Base-by-base conservation (phyloP, 768 basidiomycete genomes). In the Pulveroboletus ravenelii region DNA sequence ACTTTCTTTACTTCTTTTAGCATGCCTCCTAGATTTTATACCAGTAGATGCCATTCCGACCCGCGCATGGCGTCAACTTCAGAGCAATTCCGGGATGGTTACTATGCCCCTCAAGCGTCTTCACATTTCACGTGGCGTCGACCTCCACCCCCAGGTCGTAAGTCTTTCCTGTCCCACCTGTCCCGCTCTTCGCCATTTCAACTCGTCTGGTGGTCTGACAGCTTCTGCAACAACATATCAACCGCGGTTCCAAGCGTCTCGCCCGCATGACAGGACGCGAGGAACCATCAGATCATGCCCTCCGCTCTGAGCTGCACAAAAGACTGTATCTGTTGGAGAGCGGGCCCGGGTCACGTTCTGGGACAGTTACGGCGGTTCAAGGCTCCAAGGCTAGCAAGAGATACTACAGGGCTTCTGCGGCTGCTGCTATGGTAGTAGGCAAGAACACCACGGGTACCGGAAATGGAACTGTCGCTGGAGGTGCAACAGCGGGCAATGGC, bases 191-290 rank as follows among this genome's bases (percentile, higher is more conserved):
- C 1, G 27, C 25, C 8, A 5, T 10, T 31, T 10, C 34, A 17
- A 41, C 47, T 39, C 14, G 17, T 13, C 13, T 40, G 17, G 35
- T 27, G 46, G 31, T 51, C 17, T 39, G 29, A 17, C 32, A 90
- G 88, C 65, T 77, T 40, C 67, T 83, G 31, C 86, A 89, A 65
- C 87, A 85, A 66, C 75, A 82, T 59, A 77, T 85, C 54, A 89
- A 88, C 66, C 82, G 80, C 44, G 74, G 77, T 46, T 69, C 78
- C 47, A 76, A 74, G 50, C 84, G 87, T 46, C 75, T 82, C 45
- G 85, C 87, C 8, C 81, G 77, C 43, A 85, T 89, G 81, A 79
- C 79, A 5, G 80, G 84, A 13, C 78, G 77, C 35, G 68, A 69
- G 18, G 74, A 62, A 8, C 84, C 83, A 6, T 72, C 78, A 18